These are phyloP conservation scores for Coelastrella sp. DNA, from an alignment of 139 green algal genomes.

Conservation along the genomic window DNA sequence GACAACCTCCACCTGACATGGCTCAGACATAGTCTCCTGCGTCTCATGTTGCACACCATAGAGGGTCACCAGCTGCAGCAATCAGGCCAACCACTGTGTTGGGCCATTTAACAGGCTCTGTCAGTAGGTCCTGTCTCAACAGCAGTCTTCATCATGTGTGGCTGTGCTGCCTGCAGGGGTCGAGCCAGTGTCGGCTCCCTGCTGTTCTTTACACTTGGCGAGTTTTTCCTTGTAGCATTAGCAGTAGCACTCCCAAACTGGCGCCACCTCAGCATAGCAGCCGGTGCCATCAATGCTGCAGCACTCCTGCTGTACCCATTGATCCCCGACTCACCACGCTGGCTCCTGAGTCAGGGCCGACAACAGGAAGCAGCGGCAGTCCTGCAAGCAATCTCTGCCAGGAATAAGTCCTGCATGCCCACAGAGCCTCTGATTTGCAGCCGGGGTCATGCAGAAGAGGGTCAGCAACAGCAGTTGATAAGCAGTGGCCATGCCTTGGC, in stretches of 20 bases:
- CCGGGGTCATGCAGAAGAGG: neutral
- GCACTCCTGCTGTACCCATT: slow-evolving; percentile 15
- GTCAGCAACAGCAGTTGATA: neutral
- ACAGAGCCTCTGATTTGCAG: neutral
- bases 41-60: neutral
- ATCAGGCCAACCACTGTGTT: neutral
- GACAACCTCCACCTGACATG: too few relatives aligned
- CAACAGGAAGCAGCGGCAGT: neutral
- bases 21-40: neutral
- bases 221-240: neutral
- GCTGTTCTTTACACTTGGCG: neutral
- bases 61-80: too few relatives aligned
- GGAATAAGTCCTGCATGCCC: neutral
- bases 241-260: neutral
- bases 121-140: neutral
- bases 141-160: too few relatives aligned
- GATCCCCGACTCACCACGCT: neutral
- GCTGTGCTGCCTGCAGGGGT: neutral
- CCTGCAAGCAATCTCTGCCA: neutral
- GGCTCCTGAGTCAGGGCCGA: slow-evolving; percentile 13
- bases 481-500: neutral
- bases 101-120: neutral
- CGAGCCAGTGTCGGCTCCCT: neutral
- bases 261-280: neutral
- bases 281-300: neutral